A percentile compares a stretch with the other conserved stretches of the same genome.
Evolutionary conservation across 2,329 filamentous ascomycete species (phyloP).

Genomic region (Calonectria leucothoes): DNA sequence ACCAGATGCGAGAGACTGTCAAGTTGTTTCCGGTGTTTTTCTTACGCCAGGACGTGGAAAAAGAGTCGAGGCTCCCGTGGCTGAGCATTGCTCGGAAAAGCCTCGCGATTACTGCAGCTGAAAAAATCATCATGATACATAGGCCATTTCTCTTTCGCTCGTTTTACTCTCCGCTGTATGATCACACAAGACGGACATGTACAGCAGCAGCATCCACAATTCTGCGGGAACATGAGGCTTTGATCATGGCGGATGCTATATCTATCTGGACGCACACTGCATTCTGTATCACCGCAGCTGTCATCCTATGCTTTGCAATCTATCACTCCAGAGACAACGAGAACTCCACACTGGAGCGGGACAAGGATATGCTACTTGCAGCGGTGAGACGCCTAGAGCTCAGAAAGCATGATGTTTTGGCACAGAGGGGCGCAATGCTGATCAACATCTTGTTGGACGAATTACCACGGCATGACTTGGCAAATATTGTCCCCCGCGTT

Average conservation of each 20-base stretch:
- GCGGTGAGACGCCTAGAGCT: background rate
- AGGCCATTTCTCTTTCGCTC: constrained; percentile 2
- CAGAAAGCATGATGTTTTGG: background rate
- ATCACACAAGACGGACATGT: constrained; percentile 3
- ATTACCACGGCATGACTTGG: background rate
- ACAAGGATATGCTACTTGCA: background rate
- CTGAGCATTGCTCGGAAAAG: constrained; percentile 1
- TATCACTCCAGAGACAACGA: background rate
- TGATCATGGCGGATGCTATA: background rate
- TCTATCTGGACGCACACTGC: constrained; percentile 6
- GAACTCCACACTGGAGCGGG: background rate
- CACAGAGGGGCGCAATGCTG: background rate
- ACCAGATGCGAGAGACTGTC: background rate
- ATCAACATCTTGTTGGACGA: constrained; percentile 1
- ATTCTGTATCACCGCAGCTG: constrained; percentile 3
- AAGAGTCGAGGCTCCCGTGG: background rate
- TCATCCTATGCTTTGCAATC: constrained; percentile 2
- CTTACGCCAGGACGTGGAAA: background rate
- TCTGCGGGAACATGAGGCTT: background rate
- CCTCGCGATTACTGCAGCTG: constrained; percentile 5
- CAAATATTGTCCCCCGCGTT: background rate
- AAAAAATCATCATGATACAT: constrained; percentile 20
- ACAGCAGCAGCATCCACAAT: constrained; percentile 4
- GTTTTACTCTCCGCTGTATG: background rate
- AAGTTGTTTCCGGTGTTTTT: background rate